Evolutionary conservation across 805 yeast species (phyloP).

Genomic region (Spathaspora gorwiae): DNA sequence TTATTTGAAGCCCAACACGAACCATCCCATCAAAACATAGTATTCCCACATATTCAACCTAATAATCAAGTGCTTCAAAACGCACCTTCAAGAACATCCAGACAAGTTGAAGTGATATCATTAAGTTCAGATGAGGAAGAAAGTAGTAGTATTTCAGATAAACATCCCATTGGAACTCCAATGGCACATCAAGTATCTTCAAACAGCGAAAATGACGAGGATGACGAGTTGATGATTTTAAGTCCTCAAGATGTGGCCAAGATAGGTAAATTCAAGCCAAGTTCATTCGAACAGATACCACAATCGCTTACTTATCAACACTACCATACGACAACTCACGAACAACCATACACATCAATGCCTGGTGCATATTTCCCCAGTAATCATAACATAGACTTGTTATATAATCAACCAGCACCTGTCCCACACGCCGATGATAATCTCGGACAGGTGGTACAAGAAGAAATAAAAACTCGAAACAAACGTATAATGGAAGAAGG

Average conservation of each 20-base stretch:
- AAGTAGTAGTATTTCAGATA: not conserved
- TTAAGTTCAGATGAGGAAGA: constrained; percentile 4
- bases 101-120: constrained; percentile 2
- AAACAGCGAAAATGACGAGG: constrained; percentile 7
- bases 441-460: not conserved
- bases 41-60: too few species aligned
- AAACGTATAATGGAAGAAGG: not conserved
- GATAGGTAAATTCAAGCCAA: constrained; percentile 18
- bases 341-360: not conserved
- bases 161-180: not conserved
- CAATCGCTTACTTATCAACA: not conserved
- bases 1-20: too few species aligned
- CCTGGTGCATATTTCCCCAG: not conserved
- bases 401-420: constrained; percentile 24
- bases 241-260: constrained; percentile 27
- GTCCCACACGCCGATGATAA: constrained; percentile 16
- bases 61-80: too few species aligned
- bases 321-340: not conserved
- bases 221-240: constrained; percentile 25
- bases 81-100: not conserved
- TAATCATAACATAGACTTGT: not conserved
- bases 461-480: not conserved
- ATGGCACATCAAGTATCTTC: not conserved
- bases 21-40: too few species aligned
- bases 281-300: constrained; percentile 13